Base-by-base conservation (phyloP, 2,329 filamentous ascomycete genomes). In the Tympanopsis confertula region DNA sequence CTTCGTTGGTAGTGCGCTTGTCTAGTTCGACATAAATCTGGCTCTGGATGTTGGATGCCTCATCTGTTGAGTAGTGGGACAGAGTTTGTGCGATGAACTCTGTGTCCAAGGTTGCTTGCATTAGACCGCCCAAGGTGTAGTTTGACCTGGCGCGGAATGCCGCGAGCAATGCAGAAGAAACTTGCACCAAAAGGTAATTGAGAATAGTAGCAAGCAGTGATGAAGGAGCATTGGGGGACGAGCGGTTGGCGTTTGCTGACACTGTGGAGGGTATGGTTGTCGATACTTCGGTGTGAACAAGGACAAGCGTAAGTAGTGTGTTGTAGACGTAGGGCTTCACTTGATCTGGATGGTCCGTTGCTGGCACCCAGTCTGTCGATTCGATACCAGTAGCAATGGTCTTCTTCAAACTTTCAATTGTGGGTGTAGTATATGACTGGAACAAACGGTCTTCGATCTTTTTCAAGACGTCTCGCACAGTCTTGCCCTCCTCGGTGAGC, bases 51-150 rank as follows among this genome's bases (percentile, higher is more conserved):
- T 78, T 69, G 5, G 67, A 68, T 13, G 78, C 77, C 38, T 68
- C 63, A 12, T 82, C 72, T 0, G 75, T 81, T 0, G 76, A 78
- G 47, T 79, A 85, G 35, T 75, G 69, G 13, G 67, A 74, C 30
- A 86, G 62, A 4, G 80, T 85, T 52, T 85, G 81, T 1, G 78
- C 76, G 39, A 85, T 72, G 51, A 85, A 85, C 47, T 86, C 81
- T 0, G 82, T 79, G 46, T 86, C 81, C 2, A 86, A 65, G 0
- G 81, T 86, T 2, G 81, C 81, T 54, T 86, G 81, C 71, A 84
- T 82, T 35, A 86, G 63, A 7, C 74, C 71, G 0, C 70, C 58
- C 0, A 86, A 66, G 0, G 66, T 63, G 50, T 79, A 84, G n/a
- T 57, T 58, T 7, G 58, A 48, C 20, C 69, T 68, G 35, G 63